Percentiles rank a stretch among this genome's conserved stretches.
phyloP scores from a whole-genome alignment of 176 grass and related monocot genomes.

The Thalia dealbata region DNA sequence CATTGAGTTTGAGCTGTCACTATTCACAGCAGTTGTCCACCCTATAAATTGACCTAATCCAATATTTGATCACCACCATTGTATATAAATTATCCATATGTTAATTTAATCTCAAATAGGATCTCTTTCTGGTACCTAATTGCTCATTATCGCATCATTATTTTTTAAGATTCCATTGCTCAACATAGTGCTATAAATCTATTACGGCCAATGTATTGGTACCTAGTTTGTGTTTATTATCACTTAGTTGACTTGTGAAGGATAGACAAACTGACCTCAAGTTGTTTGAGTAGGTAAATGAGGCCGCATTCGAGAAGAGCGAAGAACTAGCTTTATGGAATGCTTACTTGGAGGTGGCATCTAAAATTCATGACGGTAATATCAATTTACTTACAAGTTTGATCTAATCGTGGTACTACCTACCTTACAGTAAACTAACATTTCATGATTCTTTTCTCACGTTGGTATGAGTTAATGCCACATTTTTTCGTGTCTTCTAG shows the following conservation, averaged over 20 bases:
- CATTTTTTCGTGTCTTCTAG: constrained; percentile 27
- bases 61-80: neutral
- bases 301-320: constrained; percentile 55
- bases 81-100: neutral
- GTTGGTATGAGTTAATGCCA: neutral
- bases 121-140: neutral
- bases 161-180: neutral
- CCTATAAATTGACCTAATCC: no score
- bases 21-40: no score
- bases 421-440: neutral
- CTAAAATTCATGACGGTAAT: constrained; percentile 72
- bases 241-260: neutral
- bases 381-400: neutral
- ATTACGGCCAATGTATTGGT: neutral
- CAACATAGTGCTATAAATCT: neutral
- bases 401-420: neutral
- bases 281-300: constrained; percentile 31
- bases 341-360: constrained; percentile 46
- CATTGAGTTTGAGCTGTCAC: no score
- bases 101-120: neutral
- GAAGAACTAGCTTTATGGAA: constrained; percentile 72
- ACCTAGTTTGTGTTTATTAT: neutral
- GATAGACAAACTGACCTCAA: neutral
- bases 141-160: neutral
- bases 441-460: neutral